These are phyloP conservation scores for Fusarium haematococcum DNA, from an alignment of 2,329 filamentous ascomycete species.

Conservation along the genomic window DNA sequence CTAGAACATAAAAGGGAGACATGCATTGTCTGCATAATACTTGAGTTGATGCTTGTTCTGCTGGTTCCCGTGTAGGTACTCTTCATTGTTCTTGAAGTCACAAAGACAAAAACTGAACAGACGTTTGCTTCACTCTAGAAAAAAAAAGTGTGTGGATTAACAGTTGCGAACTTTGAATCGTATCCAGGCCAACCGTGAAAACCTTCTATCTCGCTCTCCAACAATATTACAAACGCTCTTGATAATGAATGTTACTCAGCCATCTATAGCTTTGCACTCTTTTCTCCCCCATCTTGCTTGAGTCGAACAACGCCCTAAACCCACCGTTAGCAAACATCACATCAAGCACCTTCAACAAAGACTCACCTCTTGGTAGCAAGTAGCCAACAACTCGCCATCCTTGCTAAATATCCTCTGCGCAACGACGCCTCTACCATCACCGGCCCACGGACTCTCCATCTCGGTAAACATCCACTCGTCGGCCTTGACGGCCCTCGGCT, in stretches of 20 bases:
- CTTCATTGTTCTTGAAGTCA: neutral
- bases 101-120: neutral
- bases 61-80: neutral
- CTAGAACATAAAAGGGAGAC: neutral
- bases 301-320: conserved; percentile 62
- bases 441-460: conserved; percentile 84
- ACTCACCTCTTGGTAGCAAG: conserved; percentile 81
- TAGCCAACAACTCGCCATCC: conserved; percentile 80
- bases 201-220: neutral
- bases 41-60: neutral
- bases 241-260: neutral
- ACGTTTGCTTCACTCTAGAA: neutral
- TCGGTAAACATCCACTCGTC: conserved; percentile 85
- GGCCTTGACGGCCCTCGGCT: conserved; percentile 67
- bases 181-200: neutral
- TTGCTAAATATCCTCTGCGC: conserved; percentile 78
- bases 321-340: conserved; percentile 33
- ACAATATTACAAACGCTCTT: neutral
- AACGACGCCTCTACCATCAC: conserved; percentile 81
- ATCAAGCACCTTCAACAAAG: neutral
- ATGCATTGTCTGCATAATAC: neutral
- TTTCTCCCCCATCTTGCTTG: conserved; percentile 55
- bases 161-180: neutral
- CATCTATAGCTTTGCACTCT: conserved; percentile 49
- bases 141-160: neutral